Base-by-base conservation (phyloP, 2,329 filamentous ascomycete genomes). In the Aspergillus alliaceus region DNA sequence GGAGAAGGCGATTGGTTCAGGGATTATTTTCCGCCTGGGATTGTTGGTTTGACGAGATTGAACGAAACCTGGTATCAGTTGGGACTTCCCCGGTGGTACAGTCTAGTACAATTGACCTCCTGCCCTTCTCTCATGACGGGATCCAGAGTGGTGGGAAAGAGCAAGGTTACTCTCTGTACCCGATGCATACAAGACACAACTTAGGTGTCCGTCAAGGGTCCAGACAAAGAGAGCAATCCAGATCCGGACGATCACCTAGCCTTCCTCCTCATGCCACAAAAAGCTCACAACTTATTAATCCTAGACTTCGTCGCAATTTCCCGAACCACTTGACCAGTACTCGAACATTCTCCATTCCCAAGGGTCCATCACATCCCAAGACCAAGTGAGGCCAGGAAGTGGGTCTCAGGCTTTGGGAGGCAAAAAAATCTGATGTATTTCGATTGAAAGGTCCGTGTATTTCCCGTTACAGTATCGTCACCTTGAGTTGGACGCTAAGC, bases 371-470 rank as follows among this genome's bases (percentile, higher is more conserved):
- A 15, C 18, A 18, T 44, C 22, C 40, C 7, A 48, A 48, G 20
- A 9, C 37, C 18, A 40, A 35, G 22, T 34, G 51, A 35, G 51
- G 49, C 44, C 44, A 59, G 50, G 51, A 40, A 37, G 34, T 31
- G 42, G 37, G 53, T 34, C 37, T 39, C 53, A 56, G 56, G 37
- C 51, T 53, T 44, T 27, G 31, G 39, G 53, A 37, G 34, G 54
- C 47, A 48, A 48, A 48, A 47, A 48, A 48, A 14, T 48, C 44
- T 32, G 44, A 48, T 48, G 44, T 18, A 22, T 48, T 44, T 27
- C n/a, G n/a, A n/a, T n/a, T 24, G 24, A 12, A 56, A 57, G 57
- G 61, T 53, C 63, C 57, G 59, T 62, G 63, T 65, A 58, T 58
- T 57, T 54, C 57, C 54, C 47, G 46, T 56, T 61, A 57, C 58